These are phyloP conservation scores for Anisodus tanguticus DNA, from an alignment of 257 asterid species.

Conservation along the genomic window DNA sequence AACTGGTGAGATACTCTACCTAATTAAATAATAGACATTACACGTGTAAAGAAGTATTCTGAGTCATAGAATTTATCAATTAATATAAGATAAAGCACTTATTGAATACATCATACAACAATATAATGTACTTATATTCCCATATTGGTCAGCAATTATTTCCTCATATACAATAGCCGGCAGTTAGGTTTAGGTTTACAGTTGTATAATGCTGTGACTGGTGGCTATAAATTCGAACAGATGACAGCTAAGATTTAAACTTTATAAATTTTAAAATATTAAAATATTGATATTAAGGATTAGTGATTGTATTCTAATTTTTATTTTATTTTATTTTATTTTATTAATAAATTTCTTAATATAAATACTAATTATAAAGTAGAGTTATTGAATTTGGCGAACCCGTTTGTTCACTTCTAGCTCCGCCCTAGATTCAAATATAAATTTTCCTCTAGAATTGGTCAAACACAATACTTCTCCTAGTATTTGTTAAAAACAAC, in stretches of 20 bases:
- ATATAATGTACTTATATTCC: background rate
- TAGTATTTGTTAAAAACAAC: background rate
- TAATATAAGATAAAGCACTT: background rate
- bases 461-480: background rate
- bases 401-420: background rate
- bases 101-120: background rate
- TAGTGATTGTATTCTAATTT: too few species aligned
- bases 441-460: background rate
- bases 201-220: background rate
- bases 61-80: background rate
- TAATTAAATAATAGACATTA: background rate
- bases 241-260: background rate
- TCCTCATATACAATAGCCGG: background rate
- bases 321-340: too few species aligned
- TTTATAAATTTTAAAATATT: background rate
- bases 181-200: background rate
- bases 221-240: too few species aligned
- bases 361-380: background rate
- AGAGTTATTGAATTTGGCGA: background rate
- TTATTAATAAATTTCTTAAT: too few species aligned
- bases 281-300: too few species aligned
- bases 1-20: background rate
- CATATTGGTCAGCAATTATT: background rate
- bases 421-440: too few species aligned
- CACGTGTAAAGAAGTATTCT: background rate